Conservation (phyloP, 768 basidiomycete genomes). For the Russula sp. region DNA sequence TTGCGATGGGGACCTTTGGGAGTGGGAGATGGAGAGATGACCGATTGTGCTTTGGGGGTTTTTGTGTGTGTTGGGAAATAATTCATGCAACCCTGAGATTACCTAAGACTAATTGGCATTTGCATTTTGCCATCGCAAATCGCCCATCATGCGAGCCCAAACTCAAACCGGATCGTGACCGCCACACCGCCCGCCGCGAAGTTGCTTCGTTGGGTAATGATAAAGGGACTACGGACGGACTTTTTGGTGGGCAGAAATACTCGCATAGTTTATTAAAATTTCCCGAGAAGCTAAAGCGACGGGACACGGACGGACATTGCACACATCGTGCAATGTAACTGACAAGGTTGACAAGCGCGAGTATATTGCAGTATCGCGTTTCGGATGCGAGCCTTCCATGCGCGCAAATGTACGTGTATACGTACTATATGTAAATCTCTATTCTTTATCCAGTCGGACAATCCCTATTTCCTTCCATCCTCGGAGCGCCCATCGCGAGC, state of each 20-base stretch:
- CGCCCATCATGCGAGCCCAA: neutral
- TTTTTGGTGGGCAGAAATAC: neutral
- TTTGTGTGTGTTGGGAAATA: neutral
- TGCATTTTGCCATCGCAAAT: neutral
- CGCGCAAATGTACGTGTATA: conserved; percentile 24
- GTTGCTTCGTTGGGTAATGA: neutral
- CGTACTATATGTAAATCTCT: conserved; percentile 15
- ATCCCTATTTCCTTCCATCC: conserved; percentile 13
- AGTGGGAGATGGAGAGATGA: too few relatives aligned
- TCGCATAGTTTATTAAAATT: too few relatives aligned
- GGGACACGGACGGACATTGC: too few relatives aligned
- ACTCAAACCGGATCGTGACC: neutral
- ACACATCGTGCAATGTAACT: too few relatives aligned
- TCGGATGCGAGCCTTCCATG: neutral
- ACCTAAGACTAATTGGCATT: conserved; percentile 18
- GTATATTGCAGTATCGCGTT: neutral
- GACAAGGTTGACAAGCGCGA: neutral
- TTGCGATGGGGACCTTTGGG: neutral
- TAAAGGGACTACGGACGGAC: conserved; percentile 1
- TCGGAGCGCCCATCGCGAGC: conserved; percentile 3
- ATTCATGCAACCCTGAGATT: neutral
- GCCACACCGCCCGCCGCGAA: neutral
- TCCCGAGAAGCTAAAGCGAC: neutral
- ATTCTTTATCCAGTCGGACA: neutral
- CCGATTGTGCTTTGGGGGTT: neutral